A percentile compares a stretch with the other conserved stretches of the same genome.
phyloP scores from a whole-genome alignment of 2,329 filamentous ascomycete genomes.

The Colletotrichum lini region DNA sequence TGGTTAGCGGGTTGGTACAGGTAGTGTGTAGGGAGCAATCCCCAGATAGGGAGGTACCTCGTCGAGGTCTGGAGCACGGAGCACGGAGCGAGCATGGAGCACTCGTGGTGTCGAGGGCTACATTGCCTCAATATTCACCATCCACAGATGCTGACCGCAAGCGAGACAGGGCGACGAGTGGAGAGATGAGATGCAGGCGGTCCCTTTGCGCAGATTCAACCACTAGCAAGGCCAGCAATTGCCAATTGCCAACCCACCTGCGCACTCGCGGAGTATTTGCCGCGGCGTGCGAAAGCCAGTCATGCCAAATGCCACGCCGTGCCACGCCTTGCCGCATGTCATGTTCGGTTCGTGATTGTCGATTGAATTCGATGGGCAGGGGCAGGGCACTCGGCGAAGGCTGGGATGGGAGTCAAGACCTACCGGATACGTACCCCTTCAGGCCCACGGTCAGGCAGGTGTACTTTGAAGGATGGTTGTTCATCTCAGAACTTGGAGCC shows the following conservation, averaged over 20 bases:
- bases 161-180: slow-evolving; percentile 19
- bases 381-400: slow-evolving; percentile 9
- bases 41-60: not conserved
- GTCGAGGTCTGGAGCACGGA: not conserved
- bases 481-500: not conserved
- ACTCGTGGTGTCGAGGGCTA: not conserved
- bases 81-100: not conserved
- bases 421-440: not conserved
- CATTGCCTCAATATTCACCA: not conserved
- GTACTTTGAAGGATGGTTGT: not conserved
- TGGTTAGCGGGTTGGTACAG: too few relatives aligned
- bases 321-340: not conserved
- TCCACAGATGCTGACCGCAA: slow-evolving; percentile 11
- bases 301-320: not conserved
- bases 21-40: too few relatives aligned
- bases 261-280: not conserved
- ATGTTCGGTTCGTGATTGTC: slow-evolving; percentile 1
- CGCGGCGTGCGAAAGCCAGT: slow-evolving; percentile 16
- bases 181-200: slow-evolving; percentile 12
- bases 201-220: slow-evolving; percentile 22
- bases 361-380: slow-evolving; percentile 17
- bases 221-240: slow-evolving; percentile 24
- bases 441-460: not conserved
- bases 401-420: not conserved
- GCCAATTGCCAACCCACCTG: slow-evolving; percentile 32